Conservation (phyloP, 2,329 filamentous ascomycete genomes). For the Nigrograna mackinnonii region DNA sequence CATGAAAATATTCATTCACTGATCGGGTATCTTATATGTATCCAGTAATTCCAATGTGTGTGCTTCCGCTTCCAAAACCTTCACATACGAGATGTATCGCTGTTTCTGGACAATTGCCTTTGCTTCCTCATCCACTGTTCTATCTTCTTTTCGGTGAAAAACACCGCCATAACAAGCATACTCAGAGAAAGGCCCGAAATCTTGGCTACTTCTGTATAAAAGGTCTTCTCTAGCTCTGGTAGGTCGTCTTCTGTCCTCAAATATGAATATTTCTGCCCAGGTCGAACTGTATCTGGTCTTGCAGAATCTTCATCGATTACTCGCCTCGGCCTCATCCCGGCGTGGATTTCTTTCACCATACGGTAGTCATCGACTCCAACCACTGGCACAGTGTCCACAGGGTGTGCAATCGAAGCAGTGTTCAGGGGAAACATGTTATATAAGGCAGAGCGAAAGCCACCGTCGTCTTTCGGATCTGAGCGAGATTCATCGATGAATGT, state of each 20-base stretch:
- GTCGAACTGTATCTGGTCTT: conserved; percentile 33
- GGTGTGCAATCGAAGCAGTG: not conserved
- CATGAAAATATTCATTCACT: too few relatives aligned
- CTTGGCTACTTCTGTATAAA: conserved; percentile 57
- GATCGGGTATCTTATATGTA: too few relatives aligned
- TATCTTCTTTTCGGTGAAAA: conserved; percentile 48
- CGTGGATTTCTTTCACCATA: conserved; percentile 49
- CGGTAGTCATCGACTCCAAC: conserved; percentile 31
- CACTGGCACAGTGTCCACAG: conserved; percentile 10
- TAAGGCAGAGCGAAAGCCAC: conserved; percentile 45
- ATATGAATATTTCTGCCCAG: conserved; percentile 55
- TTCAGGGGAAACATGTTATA: conserved; percentile 47
- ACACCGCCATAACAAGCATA: conserved; percentile 55
- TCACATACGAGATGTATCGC: too few relatives aligned
- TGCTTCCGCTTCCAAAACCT: too few relatives aligned
- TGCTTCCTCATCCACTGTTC: conserved; percentile 26
- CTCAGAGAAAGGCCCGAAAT: conserved; percentile 54
- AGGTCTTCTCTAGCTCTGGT: conserved; percentile 46
- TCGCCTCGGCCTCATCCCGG: conserved; percentile 41
- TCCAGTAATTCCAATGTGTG: too few relatives aligned
- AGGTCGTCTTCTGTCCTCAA: conserved; percentile 55
- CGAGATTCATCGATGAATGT: conserved; percentile 60
- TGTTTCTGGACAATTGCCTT: too few relatives aligned
- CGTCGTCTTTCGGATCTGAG: conserved; percentile 35
- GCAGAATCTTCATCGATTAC: conserved; percentile 41